phyloP scores from a whole-genome alignment of 306 rosid species.

The Cajanus cajan region DNA sequence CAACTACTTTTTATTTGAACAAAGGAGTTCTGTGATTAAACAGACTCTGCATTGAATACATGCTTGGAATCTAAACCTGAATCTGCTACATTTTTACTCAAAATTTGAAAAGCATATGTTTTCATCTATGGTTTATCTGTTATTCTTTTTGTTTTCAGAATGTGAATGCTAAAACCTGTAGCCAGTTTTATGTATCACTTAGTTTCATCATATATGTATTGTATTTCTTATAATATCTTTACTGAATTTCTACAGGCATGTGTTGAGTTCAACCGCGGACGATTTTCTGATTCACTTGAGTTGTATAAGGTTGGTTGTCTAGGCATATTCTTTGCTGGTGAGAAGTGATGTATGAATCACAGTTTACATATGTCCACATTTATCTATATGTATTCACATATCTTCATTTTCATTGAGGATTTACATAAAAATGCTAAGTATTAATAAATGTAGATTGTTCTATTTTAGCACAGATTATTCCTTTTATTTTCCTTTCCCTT shows the following conservation, averaged over 20 bases:
- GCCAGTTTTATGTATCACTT: constrained; percentile 29
- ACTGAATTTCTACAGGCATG: constrained; percentile 76
- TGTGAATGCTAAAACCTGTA: constrained; percentile 13
- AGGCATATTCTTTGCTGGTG: constrained; percentile 26
- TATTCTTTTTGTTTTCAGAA: constrained; percentile 2
- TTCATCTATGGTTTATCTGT: constrained; percentile 5
- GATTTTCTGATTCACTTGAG: constrained; percentile 84
- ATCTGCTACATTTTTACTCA: background rate
- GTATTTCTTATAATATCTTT: constrained; percentile 29
- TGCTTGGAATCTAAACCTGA: constrained; percentile 11
- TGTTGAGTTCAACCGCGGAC: constrained; percentile 93
- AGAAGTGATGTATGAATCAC: constrained; percentile 18
- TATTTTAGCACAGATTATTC: background rate
- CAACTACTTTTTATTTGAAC: background rate
- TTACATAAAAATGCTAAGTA: background rate
- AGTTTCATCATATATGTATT: constrained; percentile 8
- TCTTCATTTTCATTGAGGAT: background rate
- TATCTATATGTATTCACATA: background rate
- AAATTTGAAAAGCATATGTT: background rate
- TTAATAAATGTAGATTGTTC: background rate
- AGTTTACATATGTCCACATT: constrained; percentile 20
- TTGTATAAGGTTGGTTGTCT: constrained; percentile 83
- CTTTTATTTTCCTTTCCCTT: background rate
- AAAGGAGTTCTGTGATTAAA: background rate
- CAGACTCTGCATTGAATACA: background rate